Percentiles rank a stretch among this genome's conserved stretches.
Conservation (phyloP, 202 grass and related monocot species). For the Setaria italica region DNA sequence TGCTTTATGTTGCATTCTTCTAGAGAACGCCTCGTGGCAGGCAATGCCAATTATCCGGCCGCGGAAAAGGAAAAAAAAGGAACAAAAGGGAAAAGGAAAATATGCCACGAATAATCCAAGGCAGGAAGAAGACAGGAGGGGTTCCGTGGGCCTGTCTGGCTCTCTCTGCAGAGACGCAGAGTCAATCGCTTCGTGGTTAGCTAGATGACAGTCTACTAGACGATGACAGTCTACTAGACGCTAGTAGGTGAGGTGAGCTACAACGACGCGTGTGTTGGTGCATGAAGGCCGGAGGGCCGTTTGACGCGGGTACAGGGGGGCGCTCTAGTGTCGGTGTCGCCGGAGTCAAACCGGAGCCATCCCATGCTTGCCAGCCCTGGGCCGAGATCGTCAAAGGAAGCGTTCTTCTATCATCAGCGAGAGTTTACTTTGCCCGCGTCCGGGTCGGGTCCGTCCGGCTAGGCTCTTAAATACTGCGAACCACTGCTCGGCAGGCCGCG, state of each 20-base stretch:
- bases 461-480: slow-evolving; percentile 19
- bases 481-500: not conserved
- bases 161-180: no score
- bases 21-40: not conserved
- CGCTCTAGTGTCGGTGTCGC: slow-evolving; percentile 21
- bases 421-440: no score
- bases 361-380: not conserved
- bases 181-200: no score
- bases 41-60: not conserved
- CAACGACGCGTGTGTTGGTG: not conserved
- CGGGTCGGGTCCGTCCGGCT: slow-evolving; percentile 10
- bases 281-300: not conserved
- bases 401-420: no score
- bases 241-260: not conserved
- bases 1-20: slow-evolving; percentile 46
- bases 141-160: no score
- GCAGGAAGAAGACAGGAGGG: not conserved
- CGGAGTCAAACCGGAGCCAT: slow-evolving; percentile 25
- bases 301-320: not conserved
- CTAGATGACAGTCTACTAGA: no score
- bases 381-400: slow-evolving; percentile 23
- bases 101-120: not conserved
- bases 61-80: no score
- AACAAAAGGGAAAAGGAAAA: not conserved
- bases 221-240: not conserved